A percentile compares a stretch with the other conserved stretches of the same genome.
Evolutionary conservation across 208 protist genomes (phyloP).

Genomic region (Ichthyophonus hoferi): DNA sequence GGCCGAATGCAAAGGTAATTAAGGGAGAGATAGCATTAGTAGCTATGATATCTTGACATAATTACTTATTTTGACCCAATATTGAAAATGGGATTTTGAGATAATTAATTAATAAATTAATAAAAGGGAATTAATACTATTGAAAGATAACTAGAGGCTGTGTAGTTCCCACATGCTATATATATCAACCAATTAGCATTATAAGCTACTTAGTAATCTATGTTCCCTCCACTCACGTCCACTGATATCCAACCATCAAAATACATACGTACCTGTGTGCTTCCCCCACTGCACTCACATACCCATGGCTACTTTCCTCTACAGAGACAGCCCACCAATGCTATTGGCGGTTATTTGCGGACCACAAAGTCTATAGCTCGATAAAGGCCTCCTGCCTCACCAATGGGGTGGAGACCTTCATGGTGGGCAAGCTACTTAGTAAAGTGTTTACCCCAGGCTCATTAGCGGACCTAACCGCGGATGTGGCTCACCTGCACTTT

Average conservation of each 20-base stretch:
- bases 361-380: not conserved
- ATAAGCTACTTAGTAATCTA: too few species aligned
- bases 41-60: too few species aligned
- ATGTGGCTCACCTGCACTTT: constrained; percentile 11
- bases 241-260: not conserved
- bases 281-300: not conserved
- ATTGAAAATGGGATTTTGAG: too few species aligned
- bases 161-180: too few species aligned
- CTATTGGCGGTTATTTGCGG: not conserved
- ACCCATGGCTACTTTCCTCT: too few species aligned
- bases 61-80: too few species aligned
- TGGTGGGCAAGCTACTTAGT: not conserved
- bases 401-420: not conserved
- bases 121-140: too few species aligned
- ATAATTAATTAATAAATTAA: too few species aligned
- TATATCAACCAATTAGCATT: too few species aligned
- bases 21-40: too few species aligned
- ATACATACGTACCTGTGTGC: not conserved
- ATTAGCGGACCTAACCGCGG: not conserved
- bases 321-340: not conserved
- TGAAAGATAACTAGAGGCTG: too few species aligned
- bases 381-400: too few species aligned
- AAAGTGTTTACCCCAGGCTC: not conserved
- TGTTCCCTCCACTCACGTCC: not conserved
- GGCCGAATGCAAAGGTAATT: not conserved